Conservation (phyloP, 2,329 filamentous ascomycete genomes). For the Cordyceps farinosa region DNA sequence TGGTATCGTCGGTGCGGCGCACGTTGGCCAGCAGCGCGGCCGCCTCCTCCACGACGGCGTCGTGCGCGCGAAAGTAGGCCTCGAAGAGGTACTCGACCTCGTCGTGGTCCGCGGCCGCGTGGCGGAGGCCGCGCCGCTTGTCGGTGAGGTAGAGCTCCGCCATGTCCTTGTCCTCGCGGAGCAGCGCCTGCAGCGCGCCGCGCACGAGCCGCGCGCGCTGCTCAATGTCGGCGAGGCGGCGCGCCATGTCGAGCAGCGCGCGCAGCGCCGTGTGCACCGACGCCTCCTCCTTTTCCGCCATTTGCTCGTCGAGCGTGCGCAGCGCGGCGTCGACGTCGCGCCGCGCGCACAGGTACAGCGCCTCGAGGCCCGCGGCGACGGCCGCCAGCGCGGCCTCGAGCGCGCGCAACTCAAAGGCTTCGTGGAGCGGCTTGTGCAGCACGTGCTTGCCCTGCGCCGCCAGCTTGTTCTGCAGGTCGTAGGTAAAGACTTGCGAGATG, state of each 20-base stretch:
- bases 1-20: slow-evolving; percentile 30
- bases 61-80: slow-evolving; percentile 34
- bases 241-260: slow-evolving; percentile 28
- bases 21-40: slow-evolving; percentile 28
- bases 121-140: slow-evolving; percentile 27
- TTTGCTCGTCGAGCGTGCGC: slow-evolving; percentile 4
- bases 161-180: slow-evolving; percentile 35
- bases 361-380: slow-evolving; percentile 32
- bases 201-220: slow-evolving; percentile 32
- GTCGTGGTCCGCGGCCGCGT: slow-evolving; percentile 31
- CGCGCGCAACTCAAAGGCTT: slow-evolving; percentile 32
- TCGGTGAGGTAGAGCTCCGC: slow-evolving; percentile 35
- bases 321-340: slow-evolving; percentile 17
- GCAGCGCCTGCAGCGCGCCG: slow-evolving; percentile 30
- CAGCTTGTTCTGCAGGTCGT: slow-evolving; percentile 25
- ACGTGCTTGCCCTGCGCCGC: slow-evolving; percentile 18
- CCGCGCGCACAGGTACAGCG: slow-evolving; percentile 28
- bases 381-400: slow-evolving; percentile 34
- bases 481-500: slow-evolving; percentile 21
- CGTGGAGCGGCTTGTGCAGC: slow-evolving; percentile 25
- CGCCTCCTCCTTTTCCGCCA: slow-evolving; percentile 20
- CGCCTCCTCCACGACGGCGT: slow-evolving; percentile 31
- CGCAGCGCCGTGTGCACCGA: slow-evolving; percentile 26
- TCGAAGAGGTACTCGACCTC: slow-evolving; percentile 37
- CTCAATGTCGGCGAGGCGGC: slow-evolving; percentile 28